These are phyloP conservation scores for Saccharomycopsis fodiens DNA, from an alignment of 805 yeast genomes.

Conservation along the genomic window DNA sequence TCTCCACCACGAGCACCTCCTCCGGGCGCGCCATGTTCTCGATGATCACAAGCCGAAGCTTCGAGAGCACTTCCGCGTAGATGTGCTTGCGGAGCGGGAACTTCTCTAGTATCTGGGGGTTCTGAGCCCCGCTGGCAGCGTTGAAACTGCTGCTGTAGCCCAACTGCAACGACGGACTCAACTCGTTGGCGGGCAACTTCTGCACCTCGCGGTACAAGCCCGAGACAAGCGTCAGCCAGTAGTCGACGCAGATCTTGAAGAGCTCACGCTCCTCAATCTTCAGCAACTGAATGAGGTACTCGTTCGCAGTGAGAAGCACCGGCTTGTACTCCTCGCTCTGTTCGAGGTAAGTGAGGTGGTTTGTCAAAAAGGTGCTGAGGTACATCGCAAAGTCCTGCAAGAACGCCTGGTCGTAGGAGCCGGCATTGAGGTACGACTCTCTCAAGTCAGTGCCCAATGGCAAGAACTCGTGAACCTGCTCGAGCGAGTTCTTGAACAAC, in stretches of 20 bases:
- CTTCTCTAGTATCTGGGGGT: slow-evolving; percentile 69
- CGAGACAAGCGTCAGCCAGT: slow-evolving; percentile 84
- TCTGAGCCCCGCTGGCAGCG: slow-evolving; percentile 72
- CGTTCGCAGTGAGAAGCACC: slow-evolving; percentile 63
- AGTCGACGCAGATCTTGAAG: slow-evolving; percentile 91
- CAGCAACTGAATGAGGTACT: slow-evolving; percentile 76
- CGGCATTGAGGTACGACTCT: slow-evolving; percentile 64
- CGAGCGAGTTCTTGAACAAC: slow-evolving; percentile 69
- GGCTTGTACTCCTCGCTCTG: slow-evolving; percentile 45
- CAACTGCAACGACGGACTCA: slow-evolving; percentile 72
- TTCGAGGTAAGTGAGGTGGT: slow-evolving; percentile 64
- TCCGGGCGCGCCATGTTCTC: slow-evolving; percentile 98
- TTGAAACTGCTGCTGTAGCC: slow-evolving; percentile 33
- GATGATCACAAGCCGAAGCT: slow-evolving; percentile 84
- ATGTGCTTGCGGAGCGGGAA: slow-evolving; percentile 81
- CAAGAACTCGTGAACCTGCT: slow-evolving; percentile 57
- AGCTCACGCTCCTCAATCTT: slow-evolving; percentile 92
- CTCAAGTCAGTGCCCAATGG: slow-evolving; percentile 70
- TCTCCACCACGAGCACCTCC: slow-evolving; percentile 93
- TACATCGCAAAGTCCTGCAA: slow-evolving; percentile 93
- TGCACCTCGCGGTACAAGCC: slow-evolving; percentile 82
- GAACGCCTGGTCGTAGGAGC: slow-evolving; percentile 82
- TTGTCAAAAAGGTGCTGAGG: slow-evolving; percentile 72
- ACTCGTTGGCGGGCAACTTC: slow-evolving; percentile 60
- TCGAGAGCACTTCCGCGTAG: slow-evolving; percentile 71